These are phyloP conservation scores for Chalciporus sphaerocephalus DNA, from an alignment of 768 basidiomycete species.

Conservation along the genomic window DNA sequence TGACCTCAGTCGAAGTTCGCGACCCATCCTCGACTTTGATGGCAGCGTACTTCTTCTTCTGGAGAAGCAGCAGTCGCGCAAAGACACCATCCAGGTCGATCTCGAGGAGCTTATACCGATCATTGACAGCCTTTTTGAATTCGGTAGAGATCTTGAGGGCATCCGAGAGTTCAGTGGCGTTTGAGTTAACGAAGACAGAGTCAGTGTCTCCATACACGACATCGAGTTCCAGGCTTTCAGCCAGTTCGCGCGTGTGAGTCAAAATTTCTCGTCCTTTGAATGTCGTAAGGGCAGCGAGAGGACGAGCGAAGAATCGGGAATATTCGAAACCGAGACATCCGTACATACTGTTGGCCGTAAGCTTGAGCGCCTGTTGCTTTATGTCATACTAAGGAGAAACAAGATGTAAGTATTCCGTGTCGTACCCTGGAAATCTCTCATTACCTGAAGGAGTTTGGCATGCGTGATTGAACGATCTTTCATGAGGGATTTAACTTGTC, in stretches of 20 bases:
- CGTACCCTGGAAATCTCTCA: conserved; percentile 3
- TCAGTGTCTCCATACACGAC: conserved; percentile 99
- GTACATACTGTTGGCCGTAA: conserved; percentile 99
- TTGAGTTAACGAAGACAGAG: conserved; percentile 97
- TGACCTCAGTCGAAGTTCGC: conserved; percentile 79
- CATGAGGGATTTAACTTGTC: conserved; percentile 91
- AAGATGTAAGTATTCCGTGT: background rate
- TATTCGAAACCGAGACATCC: conserved; percentile 98
- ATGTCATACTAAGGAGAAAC: conserved; percentile 73
- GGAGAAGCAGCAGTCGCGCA: conserved; percentile 83
- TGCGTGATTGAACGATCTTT: conserved; percentile 73
- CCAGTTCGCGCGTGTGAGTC: conserved; percentile 87
- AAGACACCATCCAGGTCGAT: conserved; percentile 96
- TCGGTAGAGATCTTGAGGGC: conserved; percentile 87
- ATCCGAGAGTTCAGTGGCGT: conserved; percentile 80
- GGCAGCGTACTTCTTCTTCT: conserved; percentile 99
- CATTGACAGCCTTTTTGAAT: conserved; percentile 96
- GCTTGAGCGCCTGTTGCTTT: conserved; percentile 93
- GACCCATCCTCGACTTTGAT: conserved; percentile 87
- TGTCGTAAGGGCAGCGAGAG: conserved; percentile 95
- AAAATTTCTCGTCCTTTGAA: conserved; percentile 97
- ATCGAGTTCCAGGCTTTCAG: conserved; percentile 85
- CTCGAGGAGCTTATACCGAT: conserved; percentile 90
- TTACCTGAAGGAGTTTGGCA: conserved; percentile 80
- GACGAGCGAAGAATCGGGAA: conserved; percentile 93